These are phyloP conservation scores for Monascus purpureus DNA, from an alignment of 495 filamentous ascomycete species.

Conservation along the genomic window DNA sequence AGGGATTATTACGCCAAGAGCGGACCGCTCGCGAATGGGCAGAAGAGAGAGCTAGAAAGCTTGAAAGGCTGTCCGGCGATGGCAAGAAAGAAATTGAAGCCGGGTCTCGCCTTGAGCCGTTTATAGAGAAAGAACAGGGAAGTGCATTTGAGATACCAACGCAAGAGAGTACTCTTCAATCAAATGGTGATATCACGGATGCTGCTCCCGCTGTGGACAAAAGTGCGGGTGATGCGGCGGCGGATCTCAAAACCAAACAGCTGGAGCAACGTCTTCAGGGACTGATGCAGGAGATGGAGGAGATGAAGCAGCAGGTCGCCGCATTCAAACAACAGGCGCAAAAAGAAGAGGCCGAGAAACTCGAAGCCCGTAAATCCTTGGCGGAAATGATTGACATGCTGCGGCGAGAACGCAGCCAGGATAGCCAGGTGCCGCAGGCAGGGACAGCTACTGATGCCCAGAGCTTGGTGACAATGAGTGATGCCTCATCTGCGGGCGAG, in stretches of 20 bases:
- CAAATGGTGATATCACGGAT: slow-evolving; percentile 2
- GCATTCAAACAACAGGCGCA: slow-evolving; percentile 63
- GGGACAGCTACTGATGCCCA: slow-evolving; percentile 2
- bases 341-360: slow-evolving; percentile 60
- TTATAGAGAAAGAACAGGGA: slow-evolving; percentile 7
- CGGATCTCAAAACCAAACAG: slow-evolving; percentile 17
- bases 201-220: slow-evolving; percentile 18
- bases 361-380: slow-evolving; percentile 52
- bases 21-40: slow-evolving; percentile 66
- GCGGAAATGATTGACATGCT: slow-evolving; percentile 83
- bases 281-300: slow-evolving; percentile 72
- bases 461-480: slow-evolving; percentile 1
- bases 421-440: slow-evolving; percentile 2
- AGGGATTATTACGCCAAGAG: slow-evolving; percentile 65
- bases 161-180: slow-evolving; percentile 3
- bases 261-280: slow-evolving; percentile 64
- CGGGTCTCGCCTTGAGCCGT: slow-evolving; percentile 21
- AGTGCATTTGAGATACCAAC: slow-evolving; percentile 5
- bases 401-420: slow-evolving; percentile 44
- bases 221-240: slow-evolving; percentile 11
- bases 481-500: slow-evolving; percentile 1
- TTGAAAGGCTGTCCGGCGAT: slow-evolving; percentile 36
- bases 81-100: slow-evolving; percentile 10
- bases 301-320: slow-evolving; percentile 68
- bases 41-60: slow-evolving; percentile 60